Evolutionary conservation across 2,329 filamentous ascomycete genomes (phyloP).

Genomic region (Alternaria sp.): DNA sequence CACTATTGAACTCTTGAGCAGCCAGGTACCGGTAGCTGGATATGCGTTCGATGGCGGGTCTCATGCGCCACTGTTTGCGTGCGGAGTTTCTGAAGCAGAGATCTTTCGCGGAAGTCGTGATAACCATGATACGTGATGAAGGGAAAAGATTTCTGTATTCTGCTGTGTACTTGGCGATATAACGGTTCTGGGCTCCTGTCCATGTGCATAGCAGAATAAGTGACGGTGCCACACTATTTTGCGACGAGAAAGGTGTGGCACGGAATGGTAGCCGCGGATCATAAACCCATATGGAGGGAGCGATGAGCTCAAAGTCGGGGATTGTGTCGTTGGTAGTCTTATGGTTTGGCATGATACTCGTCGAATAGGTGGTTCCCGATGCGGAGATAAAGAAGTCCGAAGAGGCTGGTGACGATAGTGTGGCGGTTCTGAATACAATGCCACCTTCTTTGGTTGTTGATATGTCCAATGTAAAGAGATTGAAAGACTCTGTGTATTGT

Average conservation of each 20-base stretch:
- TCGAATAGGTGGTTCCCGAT: not conserved
- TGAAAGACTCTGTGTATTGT: not conserved
- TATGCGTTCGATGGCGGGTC: slow-evolving; percentile 27
- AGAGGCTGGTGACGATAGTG: not conserved
- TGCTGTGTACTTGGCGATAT: slow-evolving; percentile 33
- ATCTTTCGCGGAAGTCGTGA: slow-evolving; percentile 33
- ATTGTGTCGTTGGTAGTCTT: not conserved
- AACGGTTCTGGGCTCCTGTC: slow-evolving; percentile 33
- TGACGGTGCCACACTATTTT: slow-evolving; percentile 13
- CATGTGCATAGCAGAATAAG: slow-evolving; percentile 37
- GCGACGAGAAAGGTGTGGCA: not conserved
- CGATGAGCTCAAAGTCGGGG: slow-evolving; percentile 21
- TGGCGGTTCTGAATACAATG: not conserved
- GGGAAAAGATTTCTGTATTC: slow-evolving; percentile 34
- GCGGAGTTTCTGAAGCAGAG: slow-evolving; percentile 28
- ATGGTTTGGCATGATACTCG: slow-evolving; percentile 3
- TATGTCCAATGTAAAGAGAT: not conserved
- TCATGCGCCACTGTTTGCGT: slow-evolving; percentile 26
- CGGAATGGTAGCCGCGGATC: not conserved
- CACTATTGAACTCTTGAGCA: not conserved
- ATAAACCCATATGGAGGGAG: slow-evolving; percentile 24
- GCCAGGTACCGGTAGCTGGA: not conserved
- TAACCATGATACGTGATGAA: slow-evolving; percentile 31
- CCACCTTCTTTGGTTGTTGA: not conserved
- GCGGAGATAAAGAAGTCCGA: not conserved